Evolutionary conservation across 2,329 filamentous ascomycete genomes (phyloP), one percentile per base, ranked within the genome.

Genomic region (Exophiala phaeomuriformis): DNA sequence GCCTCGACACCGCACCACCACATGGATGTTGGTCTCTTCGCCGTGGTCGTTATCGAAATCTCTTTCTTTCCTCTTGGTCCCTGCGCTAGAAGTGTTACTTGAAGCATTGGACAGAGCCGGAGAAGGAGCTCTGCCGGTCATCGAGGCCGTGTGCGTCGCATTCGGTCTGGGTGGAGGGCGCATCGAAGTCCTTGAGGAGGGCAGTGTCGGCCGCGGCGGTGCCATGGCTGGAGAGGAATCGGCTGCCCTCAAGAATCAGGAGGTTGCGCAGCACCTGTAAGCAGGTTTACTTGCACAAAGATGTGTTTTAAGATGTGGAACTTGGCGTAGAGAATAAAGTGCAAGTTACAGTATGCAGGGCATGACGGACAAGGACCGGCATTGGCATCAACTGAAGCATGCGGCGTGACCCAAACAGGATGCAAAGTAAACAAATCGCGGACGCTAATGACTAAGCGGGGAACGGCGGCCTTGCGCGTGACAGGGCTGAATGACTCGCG

Each of bases 1-100:
- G 3, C 91, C 93, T 63, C 93, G 82, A 73, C 91, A 98, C 60
- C 93, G 81, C 53, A 98, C 94, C 33, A 97, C 90, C 44, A 98
- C 93, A 68, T 94, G 93, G 71, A 98, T 98, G 68, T 96, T 98
- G 5, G 91, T 97, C 70, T 95, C 90, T 64, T 90, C 84, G 48
- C 80, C 79, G 52, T 72, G 71, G 32, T 87, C 82, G 4, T 79
- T 70, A 42, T 91, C 90, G 66, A 85, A 91, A 36, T 94, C 88
- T 65, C 88, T 81, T 63, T 93, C 88, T 70, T 95, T 95, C 65
- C 90, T 84, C 75, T 96, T 95, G 42, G 76, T 78, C 28, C 83
- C 81, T 32, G 78, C 71, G 47, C 77, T 76, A 30, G 79, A 71
- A 37, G 55, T 68, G 7, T 69, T 69, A 36, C 77, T 71, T 3